Conservation (phyloP, 139 green algal genomes). For the Chlorella sp. region DNA sequence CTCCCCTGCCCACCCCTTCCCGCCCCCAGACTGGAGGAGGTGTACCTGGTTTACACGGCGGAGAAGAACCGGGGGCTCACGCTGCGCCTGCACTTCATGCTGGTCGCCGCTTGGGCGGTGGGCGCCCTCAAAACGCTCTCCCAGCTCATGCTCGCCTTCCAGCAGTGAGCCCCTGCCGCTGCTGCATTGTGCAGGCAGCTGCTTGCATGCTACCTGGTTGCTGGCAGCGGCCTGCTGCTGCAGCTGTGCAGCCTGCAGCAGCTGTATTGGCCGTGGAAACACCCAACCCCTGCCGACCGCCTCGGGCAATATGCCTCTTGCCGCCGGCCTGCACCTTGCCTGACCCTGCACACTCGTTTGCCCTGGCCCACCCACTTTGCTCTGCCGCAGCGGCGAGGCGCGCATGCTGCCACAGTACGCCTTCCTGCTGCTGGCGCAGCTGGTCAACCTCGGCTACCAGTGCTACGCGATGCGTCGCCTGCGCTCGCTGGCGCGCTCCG, state of each 20-base stretch:
- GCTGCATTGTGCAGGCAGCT: not conserved
- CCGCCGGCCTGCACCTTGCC: no score
- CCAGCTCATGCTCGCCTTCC: not conserved
- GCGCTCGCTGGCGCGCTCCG: not conserved
- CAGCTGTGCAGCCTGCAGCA: no score
- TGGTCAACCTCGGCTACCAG: conserved; percentile 30
- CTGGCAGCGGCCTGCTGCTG: no score
- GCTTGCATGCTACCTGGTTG: not conserved
- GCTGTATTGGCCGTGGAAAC: no score
- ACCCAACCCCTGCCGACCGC: no score
- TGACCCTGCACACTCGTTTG: not conserved
- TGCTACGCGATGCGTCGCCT: not conserved
- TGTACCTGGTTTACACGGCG: conserved; percentile 38
- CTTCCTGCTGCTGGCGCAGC: conserved; percentile 32
- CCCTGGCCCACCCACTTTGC: not conserved
- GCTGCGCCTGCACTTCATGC: conserved; percentile 39
- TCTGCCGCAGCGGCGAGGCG: not conserved
- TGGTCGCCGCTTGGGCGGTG: conserved; percentile 32
- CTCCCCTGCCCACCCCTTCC: not conserved
- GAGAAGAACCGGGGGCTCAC: conserved; percentile 43
- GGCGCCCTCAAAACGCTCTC: conserved; percentile 35
- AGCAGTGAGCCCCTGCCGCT: not conserved
- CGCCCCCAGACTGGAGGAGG: conserved; percentile 32
- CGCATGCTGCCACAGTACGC: conserved; percentile 18
- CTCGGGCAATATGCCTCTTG: no score